Evolutionary conservation across 2,329 filamentous ascomycete species (phyloP).

Genomic region (Eutypella sp.): DNA sequence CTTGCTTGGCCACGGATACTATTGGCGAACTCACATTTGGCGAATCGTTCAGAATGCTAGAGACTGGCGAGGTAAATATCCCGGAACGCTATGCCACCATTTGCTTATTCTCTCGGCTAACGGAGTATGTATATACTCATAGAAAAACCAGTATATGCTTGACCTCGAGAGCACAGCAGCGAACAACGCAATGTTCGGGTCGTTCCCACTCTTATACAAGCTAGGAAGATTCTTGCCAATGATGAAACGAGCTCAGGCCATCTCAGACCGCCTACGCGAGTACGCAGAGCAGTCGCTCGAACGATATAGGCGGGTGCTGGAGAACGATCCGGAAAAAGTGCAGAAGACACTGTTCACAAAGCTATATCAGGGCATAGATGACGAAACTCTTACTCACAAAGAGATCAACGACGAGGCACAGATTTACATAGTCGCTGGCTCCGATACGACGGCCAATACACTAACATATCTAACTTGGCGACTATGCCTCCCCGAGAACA

Average conservation of each 20-base stretch:
- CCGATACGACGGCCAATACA: conserved; percentile 45
- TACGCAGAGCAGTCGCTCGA: conserved; percentile 27
- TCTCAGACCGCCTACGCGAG: conserved; percentile 8
- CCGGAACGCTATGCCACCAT: neutral
- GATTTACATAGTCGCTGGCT: conserved; percentile 36
- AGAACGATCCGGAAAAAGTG: conserved; percentile 10
- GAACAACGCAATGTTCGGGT: conserved; percentile 24
- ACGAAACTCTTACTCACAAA: conserved; percentile 12
- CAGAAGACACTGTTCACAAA: conserved; percentile 32
- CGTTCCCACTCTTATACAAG: conserved; percentile 17
- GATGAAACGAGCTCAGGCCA: conserved; percentile 4
- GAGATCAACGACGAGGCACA: conserved; percentile 36
- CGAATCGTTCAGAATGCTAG: conserved; percentile 48
- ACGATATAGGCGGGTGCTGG: conserved; percentile 19
- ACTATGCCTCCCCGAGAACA: conserved; percentile 25
- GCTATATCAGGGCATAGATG: conserved; percentile 20
- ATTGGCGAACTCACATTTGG: conserved; percentile 51
- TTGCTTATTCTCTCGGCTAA: neutral
- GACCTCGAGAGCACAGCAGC: conserved; percentile 30
- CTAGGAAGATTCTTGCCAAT: conserved; percentile 11
- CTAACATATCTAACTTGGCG: conserved; percentile 44
- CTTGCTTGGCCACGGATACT: conserved; percentile 49
- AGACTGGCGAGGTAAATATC: conserved; percentile 42
- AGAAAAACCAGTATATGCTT: conserved; percentile 37
- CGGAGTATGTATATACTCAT: too few species aligned